A percentile compares a stretch with the other conserved stretches of the same genome.
phyloP scores from a whole-genome alignment of 208 protist species.

The Polymyxa betae region DNA sequence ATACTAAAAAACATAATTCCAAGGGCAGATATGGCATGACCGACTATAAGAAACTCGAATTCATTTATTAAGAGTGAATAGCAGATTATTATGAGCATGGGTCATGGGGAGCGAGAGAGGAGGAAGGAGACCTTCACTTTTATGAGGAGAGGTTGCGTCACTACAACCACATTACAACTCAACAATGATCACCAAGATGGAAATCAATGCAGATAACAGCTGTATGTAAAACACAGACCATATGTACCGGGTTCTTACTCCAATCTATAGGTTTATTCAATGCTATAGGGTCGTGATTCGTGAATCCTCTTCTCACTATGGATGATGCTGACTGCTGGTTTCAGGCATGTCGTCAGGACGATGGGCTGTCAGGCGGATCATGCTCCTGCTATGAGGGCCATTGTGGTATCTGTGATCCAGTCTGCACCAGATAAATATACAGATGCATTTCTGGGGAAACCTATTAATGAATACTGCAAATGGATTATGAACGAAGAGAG shows the following conservation, averaged over 20 bases:
- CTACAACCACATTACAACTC: too few relatives aligned
- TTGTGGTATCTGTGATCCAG: neutral
- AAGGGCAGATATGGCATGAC: too few relatives aligned
- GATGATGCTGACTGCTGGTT: neutral
- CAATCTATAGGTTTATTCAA: neutral
- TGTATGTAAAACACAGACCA: neutral
- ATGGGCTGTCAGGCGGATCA: neutral
- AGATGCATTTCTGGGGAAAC: neutral
- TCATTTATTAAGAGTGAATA: too few relatives aligned
- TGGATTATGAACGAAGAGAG: neutral
- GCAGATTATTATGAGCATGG: too few relatives aligned
- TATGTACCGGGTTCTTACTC: neutral
- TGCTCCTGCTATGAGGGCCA: neutral
- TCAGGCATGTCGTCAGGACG: neutral
- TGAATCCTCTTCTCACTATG: neutral
- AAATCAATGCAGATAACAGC: too few relatives aligned
- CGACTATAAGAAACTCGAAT: too few relatives aligned
- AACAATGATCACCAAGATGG: too few relatives aligned
- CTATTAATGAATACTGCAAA: neutral
- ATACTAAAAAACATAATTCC: too few relatives aligned
- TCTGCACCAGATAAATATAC: neutral
- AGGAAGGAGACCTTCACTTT: too few relatives aligned
- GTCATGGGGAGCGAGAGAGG: too few relatives aligned
- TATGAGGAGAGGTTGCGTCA: too few relatives aligned
- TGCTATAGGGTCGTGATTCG: neutral